Base-by-base conservation (phyloP, 495 filamentous ascomycete species). In the Hyaloscypha hepaticicola region DNA sequence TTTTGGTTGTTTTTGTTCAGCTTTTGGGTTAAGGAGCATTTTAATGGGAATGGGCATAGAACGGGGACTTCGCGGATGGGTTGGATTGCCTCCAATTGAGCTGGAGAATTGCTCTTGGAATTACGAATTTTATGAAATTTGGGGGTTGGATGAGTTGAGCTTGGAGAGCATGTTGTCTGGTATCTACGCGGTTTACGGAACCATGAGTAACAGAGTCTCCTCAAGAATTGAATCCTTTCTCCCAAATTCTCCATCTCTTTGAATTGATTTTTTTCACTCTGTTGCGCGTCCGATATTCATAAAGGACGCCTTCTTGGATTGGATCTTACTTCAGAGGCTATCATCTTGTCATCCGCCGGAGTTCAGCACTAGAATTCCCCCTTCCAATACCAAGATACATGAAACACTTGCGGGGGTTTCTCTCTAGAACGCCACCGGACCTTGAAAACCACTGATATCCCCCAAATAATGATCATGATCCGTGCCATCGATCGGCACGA, bases 381-480 rank as follows among this genome's bases (percentile, higher is more conserved):
- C n/a, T n/a, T n/a, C n/a, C n/a, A n/a, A n/a, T n/a, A n/a, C n/a
- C n/a, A n/a, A n/a, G n/a, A n/a, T n/a, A n/a, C n/a, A n/a, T n/a
- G n/a, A n/a, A n/a, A n/a, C n/a, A n/a, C n/a, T n/a, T n/a, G n/a
- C n/a, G n/a, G n/a, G n/a, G n/a, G n/a, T 19, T 19, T 19, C 16
- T 19, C 38, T 1, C 38, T 2, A 45, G 19, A 45, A 45, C 0
- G 5, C 38, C 1, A 45, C 1, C 12, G 53, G 28, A 25, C 53
- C 53, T 19, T 56, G 29, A 56, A 25, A 56, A 56, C 26, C 53
- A 56, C 19, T 31, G 16, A 56, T 31, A 6, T 14, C 0, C 19
- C 53, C 53, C 27, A 56, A 31, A 21, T 56, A 56, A 31, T 56
- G 28, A 28, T 28, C n/a, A 56, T 56, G 53, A 7, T 25, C 53